phyloP scores from a whole-genome alignment of 116 monocot genomes.

The Cymodocea nodosa region DNA sequence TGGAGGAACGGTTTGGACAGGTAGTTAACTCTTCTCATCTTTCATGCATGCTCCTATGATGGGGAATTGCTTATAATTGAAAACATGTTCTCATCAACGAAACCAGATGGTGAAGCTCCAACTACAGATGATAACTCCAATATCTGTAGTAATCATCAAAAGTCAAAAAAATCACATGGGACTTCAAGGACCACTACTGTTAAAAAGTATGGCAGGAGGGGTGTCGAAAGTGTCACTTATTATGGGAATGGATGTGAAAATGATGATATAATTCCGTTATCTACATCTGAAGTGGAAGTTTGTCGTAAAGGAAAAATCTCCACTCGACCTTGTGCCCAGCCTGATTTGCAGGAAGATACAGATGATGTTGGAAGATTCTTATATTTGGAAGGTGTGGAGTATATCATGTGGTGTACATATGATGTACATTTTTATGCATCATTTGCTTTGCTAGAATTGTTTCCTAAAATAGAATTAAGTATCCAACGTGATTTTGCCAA shows the following conservation, averaged over 20 bases:
- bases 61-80: too few relatives aligned
- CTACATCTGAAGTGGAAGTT: slow-evolving; percentile 6
- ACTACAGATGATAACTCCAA: slow-evolving; percentile 29
- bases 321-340: not conserved
- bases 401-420: slow-evolving; percentile 98
- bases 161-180: slow-evolving; percentile 27
- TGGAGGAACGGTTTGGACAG: slow-evolving; percentile 98
- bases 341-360: not conserved
- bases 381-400: slow-evolving; percentile 94
- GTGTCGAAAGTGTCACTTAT: slow-evolving; percentile 6
- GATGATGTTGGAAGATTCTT: slow-evolving; percentile 83
- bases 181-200: slow-evolving; percentile 7
- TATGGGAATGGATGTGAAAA: slow-evolving; percentile 7
- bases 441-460: slow-evolving; percentile 85
- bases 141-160: slow-evolving; percentile 16
- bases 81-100: too few relatives aligned
- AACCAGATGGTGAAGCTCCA: slow-evolving; percentile 60
- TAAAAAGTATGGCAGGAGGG: slow-evolving; percentile 17
- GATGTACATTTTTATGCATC: slow-evolving; percentile 99
- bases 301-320: not conserved
- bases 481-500: slow-evolving; percentile 90
- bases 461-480: slow-evolving; percentile 90
- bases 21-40: slow-evolving; percentile 16
- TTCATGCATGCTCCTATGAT: too few relatives aligned
- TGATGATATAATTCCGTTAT: slow-evolving; percentile 15